Conservation (phyloP, 2,329 filamentous ascomycete genomes). For the Emmonsia crescens region DNA sequence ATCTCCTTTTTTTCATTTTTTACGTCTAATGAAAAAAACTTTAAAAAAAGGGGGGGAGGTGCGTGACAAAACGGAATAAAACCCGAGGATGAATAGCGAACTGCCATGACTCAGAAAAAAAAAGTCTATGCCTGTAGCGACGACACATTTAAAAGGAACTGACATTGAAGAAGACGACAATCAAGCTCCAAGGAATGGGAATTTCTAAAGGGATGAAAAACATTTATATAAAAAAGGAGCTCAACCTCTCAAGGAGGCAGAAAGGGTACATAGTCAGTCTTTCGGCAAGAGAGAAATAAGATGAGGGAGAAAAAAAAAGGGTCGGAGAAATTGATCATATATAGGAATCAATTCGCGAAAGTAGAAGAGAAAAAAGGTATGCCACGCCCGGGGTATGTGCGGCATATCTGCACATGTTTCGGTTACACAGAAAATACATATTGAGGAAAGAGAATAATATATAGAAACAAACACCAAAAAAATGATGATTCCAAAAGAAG, state of each 20-base stretch:
- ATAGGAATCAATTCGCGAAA: neutral
- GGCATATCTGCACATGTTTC: neutral
- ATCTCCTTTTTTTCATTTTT: neutral
- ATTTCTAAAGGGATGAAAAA: neutral
- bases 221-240: neutral
- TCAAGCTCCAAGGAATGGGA: neutral
- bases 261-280: no score
- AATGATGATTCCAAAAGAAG: neutral
- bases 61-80: neutral
- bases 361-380: neutral
- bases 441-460: slow-evolving; percentile 1
- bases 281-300: neutral
- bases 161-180: neutral
- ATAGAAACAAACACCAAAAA: neutral
- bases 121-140: neutral
- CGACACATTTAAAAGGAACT: neutral
- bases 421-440: neutral
- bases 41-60: neutral
- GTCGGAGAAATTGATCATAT: neutral
- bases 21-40: neutral
- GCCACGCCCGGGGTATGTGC: slow-evolving; percentile 6
- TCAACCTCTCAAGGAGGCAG: neutral
- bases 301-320: neutral
- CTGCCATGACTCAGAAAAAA: no score
- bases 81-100: neutral